These are phyloP conservation scores for Ceratobasidium theobromae DNA, from an alignment of 1,284 basidiomycete species.

Conservation along the genomic window DNA sequence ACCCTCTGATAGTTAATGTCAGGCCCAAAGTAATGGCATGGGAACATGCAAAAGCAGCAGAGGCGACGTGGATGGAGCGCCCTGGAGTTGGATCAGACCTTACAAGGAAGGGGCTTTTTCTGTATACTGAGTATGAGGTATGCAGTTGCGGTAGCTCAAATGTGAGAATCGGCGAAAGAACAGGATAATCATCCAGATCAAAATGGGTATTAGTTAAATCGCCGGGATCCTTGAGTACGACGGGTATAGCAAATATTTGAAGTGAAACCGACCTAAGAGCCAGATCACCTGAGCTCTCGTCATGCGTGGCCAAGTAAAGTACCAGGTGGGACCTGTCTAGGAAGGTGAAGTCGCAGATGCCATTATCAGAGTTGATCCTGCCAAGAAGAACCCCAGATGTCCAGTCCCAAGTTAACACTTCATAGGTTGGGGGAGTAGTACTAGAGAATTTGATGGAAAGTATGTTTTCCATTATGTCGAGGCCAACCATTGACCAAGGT, in stretches of 20 bases:
- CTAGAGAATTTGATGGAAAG: neutral
- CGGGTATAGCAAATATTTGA: neutral
- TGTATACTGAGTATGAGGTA: neutral
- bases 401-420: conserved; percentile 21
- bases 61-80: neutral
- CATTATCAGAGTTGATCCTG: neutral
- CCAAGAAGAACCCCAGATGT: neutral
- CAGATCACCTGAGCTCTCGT: neutral
- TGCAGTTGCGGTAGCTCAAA: neutral
- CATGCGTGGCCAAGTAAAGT: neutral
- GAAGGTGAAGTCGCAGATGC: neutral
- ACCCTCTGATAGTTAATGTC: neutral
- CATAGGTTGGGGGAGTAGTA: neutral
- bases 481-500: neutral
- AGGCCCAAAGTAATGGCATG: neutral
- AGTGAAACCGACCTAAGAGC: no score
- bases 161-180: neutral
- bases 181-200: neutral
- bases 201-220: neutral
- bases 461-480: neutral
- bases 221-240: neutral
- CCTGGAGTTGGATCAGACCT: neutral
- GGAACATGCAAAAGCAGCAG: neutral
- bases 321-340: neutral
- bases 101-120: neutral